These are phyloP conservation scores for Starmerella riodocensis DNA, from an alignment of 805 yeast species.

Conservation along the genomic window DNA sequence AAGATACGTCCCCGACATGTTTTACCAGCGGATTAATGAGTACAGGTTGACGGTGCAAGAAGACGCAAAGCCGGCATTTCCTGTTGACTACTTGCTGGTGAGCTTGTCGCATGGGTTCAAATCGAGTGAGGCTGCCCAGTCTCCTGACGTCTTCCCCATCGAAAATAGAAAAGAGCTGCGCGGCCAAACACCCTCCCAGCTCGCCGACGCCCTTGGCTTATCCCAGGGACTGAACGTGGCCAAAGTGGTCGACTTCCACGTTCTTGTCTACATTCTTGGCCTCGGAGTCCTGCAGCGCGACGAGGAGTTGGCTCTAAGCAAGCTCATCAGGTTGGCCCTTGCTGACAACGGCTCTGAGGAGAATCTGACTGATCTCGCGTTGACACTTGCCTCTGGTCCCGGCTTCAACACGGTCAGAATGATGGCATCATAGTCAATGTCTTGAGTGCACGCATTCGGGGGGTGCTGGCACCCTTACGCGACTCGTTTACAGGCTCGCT, in stretches of 20 bases:
- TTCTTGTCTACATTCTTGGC: conserved; percentile 44
- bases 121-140: background rate
- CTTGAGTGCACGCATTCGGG: no score
- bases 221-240: conserved; percentile 14
- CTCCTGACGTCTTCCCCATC: conserved; percentile 44
- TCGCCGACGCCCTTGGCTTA: conserved; percentile 39
- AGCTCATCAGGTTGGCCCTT: conserved; percentile 13
- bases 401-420: conserved; percentile 18
- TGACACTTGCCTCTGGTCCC: conserved; percentile 16
- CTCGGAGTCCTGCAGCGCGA: conserved; percentile 43
- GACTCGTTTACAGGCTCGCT: no score
- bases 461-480: no score
- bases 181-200: conserved; percentile 48
- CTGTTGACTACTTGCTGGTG: conserved; percentile 78
- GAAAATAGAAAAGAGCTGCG: conserved; percentile 71
- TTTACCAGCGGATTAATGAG: conserved; percentile 72
- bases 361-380: conserved; percentile 15
- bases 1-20: conserved; percentile 89
- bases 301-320: conserved; percentile 41
- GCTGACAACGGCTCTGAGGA: conserved; percentile 21
- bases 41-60: conserved; percentile 78
- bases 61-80: conserved; percentile 82
- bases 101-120: conserved; percentile 92
- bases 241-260: conserved; percentile 57
- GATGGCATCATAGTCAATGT: conserved; percentile 14